Percentiles rank a stretch among this genome's conserved stretches.
phyloP scores from a whole-genome alignment of 169 alveolate species.

The Eimeria maxima region DNA sequence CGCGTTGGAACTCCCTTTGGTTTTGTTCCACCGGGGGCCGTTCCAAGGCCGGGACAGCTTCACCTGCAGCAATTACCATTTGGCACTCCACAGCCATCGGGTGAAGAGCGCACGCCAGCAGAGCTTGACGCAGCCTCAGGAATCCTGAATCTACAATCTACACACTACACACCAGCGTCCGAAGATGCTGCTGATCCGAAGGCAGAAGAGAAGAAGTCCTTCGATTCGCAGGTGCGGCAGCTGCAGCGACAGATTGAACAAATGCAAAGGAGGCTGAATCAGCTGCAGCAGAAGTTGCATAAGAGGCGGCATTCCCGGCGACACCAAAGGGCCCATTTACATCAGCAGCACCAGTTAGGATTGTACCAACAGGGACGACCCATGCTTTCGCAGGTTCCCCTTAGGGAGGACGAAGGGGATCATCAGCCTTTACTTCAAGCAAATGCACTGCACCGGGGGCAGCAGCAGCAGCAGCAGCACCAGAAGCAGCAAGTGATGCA shows the following conservation, averaged over 20 bases:
- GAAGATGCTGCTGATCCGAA: background rate
- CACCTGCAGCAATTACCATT: background rate
- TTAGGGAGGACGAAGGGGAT: background rate
- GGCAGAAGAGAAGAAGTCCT: background rate
- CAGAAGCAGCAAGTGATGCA: background rate
- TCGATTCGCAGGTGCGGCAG: background rate
- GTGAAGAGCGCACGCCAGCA: background rate
- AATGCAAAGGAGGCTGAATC: background rate
- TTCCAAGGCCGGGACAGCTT: background rate
- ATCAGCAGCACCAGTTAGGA: background rate
- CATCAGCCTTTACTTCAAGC: background rate
- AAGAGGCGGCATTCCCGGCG: background rate
- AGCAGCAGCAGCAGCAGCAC: constrained; percentile 42
- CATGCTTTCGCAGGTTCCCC: background rate
- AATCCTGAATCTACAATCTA: background rate
- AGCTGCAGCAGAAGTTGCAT: background rate
- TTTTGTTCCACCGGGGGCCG: background rate
- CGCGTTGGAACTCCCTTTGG: background rate
- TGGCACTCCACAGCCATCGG: background rate
- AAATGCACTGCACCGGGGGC: background rate
- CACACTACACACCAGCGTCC: no score
- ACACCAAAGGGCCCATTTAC: background rate
- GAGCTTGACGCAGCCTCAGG: background rate
- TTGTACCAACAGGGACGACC: background rate
- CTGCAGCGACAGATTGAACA: background rate